Percentiles rank a stretch among this genome's conserved stretches.
Evolutionary conservation across 2,329 filamentous ascomycete species (phyloP).

Genomic region (Fonsecaea erecta): DNA sequence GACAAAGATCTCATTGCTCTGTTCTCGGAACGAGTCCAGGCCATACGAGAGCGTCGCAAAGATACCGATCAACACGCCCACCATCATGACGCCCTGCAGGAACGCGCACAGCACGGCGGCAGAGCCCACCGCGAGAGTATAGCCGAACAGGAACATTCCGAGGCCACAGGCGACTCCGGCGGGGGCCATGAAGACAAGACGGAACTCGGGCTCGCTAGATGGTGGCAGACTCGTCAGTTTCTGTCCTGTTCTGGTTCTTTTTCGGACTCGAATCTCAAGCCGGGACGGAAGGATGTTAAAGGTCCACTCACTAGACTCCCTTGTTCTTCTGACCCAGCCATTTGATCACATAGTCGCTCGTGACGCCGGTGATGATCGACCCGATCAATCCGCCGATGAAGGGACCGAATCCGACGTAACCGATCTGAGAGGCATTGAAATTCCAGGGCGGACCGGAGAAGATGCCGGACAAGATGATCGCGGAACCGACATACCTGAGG

Average conservation of each 20-base stretch:
- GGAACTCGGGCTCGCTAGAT: conserved; percentile 40
- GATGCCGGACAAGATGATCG: conserved; percentile 41
- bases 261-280: too few species aligned
- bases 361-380: conserved; percentile 48
- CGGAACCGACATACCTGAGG: conserved; percentile 31
- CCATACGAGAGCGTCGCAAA: conserved; percentile 37
- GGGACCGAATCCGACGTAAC: conserved; percentile 35
- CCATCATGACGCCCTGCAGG: conserved; percentile 40
- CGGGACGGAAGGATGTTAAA: background rate
- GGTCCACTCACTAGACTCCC: conserved; percentile 42
- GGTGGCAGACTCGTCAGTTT: conserved; percentile 1
- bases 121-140: conserved; percentile 30
- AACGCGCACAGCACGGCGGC: conserved; percentile 39
- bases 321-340: conserved; percentile 49
- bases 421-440: conserved; percentile 40
- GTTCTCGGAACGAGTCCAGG: conserved; percentile 39
- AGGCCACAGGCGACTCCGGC: conserved; percentile 35
- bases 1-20: conserved; percentile 41
- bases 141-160: conserved; percentile 41
- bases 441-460: conserved; percentile 42
- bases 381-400: conserved; percentile 32
- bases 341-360: conserved; percentile 43
- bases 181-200: conserved; percentile 38
- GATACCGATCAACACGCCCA: conserved; percentile 40
- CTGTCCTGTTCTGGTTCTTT: too few species aligned